These are phyloP conservation scores for Trametes cubensis DNA, from an alignment of 768 basidiomycete species.

Conservation along the genomic window DNA sequence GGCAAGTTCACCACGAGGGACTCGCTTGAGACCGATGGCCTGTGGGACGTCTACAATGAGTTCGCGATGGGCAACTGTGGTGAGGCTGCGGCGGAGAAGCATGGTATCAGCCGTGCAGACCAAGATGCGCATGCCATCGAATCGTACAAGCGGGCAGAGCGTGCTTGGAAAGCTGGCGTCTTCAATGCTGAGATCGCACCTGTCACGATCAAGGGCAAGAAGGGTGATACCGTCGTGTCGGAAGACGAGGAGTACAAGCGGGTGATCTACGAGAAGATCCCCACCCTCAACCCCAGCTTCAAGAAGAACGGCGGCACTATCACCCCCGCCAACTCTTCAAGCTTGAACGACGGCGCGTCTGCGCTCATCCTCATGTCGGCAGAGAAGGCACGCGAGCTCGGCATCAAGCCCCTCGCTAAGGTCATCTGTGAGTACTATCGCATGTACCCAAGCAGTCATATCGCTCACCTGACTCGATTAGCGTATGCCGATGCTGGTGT, in stretches of 20 bases:
- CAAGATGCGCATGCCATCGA: slow-evolving; percentile 92
- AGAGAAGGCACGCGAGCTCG: slow-evolving; percentile 88
- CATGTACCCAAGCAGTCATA: background rate
- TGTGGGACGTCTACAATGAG: slow-evolving; percentile 97
- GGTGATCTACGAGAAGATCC: slow-evolving; percentile 92
- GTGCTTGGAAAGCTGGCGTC: slow-evolving; percentile 84
- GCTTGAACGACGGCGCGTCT: slow-evolving; percentile 93
- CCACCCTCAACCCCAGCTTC: slow-evolving; percentile 86
- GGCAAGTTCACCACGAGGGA: slow-evolving; percentile 89
- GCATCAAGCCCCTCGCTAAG: slow-evolving; percentile 91
- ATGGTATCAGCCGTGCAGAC: slow-evolving; percentile 80
- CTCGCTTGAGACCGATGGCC: slow-evolving; percentile 88
- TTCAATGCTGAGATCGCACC: slow-evolving; percentile 90
- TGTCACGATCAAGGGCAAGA: slow-evolving; percentile 90
- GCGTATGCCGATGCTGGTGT: slow-evolving; percentile 97
- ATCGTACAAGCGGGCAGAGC: slow-evolving; percentile 91
- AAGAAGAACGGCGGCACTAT: slow-evolving; percentile 83
- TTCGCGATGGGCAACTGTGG: slow-evolving; percentile 98
- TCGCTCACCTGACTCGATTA: slow-evolving; percentile 36
- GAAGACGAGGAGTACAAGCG: slow-evolving; percentile 99
- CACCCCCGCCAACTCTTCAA: slow-evolving; percentile 96
- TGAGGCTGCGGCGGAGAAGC: slow-evolving; percentile 81
- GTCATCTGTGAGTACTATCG: slow-evolving; percentile 73
- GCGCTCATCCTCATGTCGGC: slow-evolving; percentile 95
- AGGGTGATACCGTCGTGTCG: slow-evolving; percentile 83